Evolutionary conservation across 2,329 filamentous ascomycete genomes (phyloP).

Genomic region (Epichloe baconii): DNA sequence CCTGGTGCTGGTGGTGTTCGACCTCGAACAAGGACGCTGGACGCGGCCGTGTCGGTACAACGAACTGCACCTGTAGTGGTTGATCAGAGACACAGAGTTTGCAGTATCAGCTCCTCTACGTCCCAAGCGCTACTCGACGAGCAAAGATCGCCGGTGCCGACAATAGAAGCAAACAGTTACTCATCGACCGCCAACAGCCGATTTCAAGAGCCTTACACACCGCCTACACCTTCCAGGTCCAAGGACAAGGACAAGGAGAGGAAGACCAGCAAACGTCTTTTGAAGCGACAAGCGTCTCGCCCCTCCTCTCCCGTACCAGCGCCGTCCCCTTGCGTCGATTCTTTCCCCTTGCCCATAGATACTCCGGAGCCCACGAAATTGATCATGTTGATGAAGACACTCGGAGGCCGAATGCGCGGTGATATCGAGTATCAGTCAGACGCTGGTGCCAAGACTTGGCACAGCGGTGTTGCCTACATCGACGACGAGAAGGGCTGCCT

Average conservation of each 20-base stretch:
- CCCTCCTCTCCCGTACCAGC: constrained; percentile 44
- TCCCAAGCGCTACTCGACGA: constrained; percentile 41
- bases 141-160: constrained; percentile 26
- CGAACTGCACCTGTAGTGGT: constrained; percentile 22
- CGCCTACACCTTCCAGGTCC: constrained; percentile 7
- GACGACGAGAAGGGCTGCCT: constrained; percentile 63
- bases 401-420: constrained; percentile 70
- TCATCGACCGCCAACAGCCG: constrained; percentile 24
- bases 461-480: constrained; percentile 60
- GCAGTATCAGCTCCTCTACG: constrained; percentile 54
- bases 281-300: constrained; percentile 43
- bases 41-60: constrained; percentile 38
- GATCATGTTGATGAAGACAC: constrained; percentile 60
- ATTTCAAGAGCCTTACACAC: constrained; percentile 21
- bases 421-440: constrained; percentile 55
- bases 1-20: constrained; percentile 25
- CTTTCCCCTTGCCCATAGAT: constrained; percentile 43
- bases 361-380: constrained; percentile 60
- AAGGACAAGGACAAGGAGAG: constrained; percentile 22
- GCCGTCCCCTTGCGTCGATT: constrained; percentile 44
- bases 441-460: constrained; percentile 50
- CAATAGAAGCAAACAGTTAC: constrained; percentile 29
- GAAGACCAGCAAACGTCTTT: constrained; percentile 37
- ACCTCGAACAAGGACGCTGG: constrained; percentile 46
- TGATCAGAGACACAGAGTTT: constrained; percentile 50